A percentile compares a stretch with the other conserved stretches of the same genome.
phyloP scores from a whole-genome alignment of 2,329 filamentous ascomycete genomes.

The Aaosphaeria pasadenensis region DNA sequence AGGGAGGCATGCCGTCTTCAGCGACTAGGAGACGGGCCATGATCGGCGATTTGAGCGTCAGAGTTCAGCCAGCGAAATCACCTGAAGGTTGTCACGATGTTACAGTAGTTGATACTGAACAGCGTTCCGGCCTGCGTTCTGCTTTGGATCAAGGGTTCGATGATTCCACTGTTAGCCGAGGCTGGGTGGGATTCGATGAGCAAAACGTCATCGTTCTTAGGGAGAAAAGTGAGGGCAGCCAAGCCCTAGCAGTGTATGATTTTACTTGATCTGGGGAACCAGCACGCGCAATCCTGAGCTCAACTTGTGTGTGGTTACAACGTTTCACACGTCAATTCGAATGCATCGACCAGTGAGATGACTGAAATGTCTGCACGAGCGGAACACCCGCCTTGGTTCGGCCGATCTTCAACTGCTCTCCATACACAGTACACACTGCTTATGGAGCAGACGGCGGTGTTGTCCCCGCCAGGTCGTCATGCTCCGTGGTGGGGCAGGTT shows the following conservation, averaged over 20 bases:
- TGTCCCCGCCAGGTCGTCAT: too few relatives aligned
- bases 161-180: conserved; percentile 46
- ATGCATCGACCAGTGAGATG: neutral
- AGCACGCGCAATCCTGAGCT: neutral
- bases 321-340: neutral
- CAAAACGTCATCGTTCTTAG: conserved; percentile 86
- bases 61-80: conserved; percentile 44
- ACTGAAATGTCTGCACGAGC: neutral
- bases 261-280: conserved; percentile 58
- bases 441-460: too few relatives aligned
- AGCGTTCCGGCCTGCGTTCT: conserved; percentile 31
- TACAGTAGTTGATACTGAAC: conserved; percentile 20
- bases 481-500: too few relatives aligned
- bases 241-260: conserved; percentile 80
- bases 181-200: conserved; percentile 85
- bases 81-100: conserved; percentile 10
- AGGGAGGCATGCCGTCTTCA: conserved; percentile 60
- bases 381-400: too few relatives aligned
- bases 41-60: conserved; percentile 52
- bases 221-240: conserved; percentile 64
- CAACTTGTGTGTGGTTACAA: neutral
- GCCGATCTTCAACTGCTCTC: too few relatives aligned
- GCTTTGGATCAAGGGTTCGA: conserved; percentile 34
- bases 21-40: conserved; percentile 40
- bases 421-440: too few relatives aligned